These are phyloP conservation scores for Hanseniaspora valbyensis DNA, from an alignment of 805 yeast species.

Conservation along the genomic window DNA sequence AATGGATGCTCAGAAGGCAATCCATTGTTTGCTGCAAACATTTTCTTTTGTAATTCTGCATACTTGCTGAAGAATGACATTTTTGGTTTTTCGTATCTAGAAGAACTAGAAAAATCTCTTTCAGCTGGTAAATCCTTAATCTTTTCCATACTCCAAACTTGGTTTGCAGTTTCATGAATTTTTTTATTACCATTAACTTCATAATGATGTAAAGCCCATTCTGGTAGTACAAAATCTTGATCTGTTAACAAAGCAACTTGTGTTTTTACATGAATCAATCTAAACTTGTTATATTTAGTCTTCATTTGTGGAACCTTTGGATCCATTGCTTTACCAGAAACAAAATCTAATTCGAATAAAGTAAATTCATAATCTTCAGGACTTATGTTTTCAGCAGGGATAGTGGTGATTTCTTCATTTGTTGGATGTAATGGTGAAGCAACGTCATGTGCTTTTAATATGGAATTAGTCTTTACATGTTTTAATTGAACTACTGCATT, in stretches of 20 bases:
- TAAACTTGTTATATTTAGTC: conserved; percentile 59
- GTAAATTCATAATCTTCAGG: conserved; percentile 57
- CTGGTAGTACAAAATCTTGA: conserved; percentile 72
- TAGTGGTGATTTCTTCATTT: conserved; percentile 86
- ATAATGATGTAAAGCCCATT: conserved; percentile 86
- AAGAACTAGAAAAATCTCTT: conserved; percentile 56
- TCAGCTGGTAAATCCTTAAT: conserved; percentile 55
- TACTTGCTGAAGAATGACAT: conserved; percentile 76
- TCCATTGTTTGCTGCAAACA: conserved; percentile 89
- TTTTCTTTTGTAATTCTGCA: conserved; percentile 73
- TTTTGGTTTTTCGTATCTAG: conserved; percentile 28
- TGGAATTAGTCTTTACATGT: conserved; percentile 73
- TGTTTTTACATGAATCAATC: conserved; percentile 71
- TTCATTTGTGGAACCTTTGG: conserved; percentile 32
- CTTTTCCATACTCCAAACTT: conserved; percentile 60
- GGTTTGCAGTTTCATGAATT: conserved; percentile 49
- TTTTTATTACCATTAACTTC: conserved; percentile 94
- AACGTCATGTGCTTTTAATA: conserved; percentile 81
- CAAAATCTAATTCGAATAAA: conserved; percentile 59
- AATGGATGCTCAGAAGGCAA: conserved; percentile 85
- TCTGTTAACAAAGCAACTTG: conserved; percentile 93
- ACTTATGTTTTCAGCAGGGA: conserved; percentile 47
- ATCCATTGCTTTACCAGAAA: conserved; percentile 38
- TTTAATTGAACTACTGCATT: conserved; percentile 68
- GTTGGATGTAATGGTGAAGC: conserved; percentile 88